Evolutionary conservation across 129 eudicot species (phyloP).

Genomic region (Arctium lappa): DNA sequence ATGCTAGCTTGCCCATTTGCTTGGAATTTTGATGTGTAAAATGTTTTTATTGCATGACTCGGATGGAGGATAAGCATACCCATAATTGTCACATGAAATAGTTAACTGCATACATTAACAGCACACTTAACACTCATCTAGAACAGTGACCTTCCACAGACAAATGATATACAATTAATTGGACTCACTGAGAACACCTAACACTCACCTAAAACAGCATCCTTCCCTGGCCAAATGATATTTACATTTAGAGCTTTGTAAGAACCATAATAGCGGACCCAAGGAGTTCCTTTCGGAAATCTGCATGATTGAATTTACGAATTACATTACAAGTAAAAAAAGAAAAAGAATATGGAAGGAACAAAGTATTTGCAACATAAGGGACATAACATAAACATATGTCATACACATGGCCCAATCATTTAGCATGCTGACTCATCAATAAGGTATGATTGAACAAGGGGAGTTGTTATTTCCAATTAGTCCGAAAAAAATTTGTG

Average conservation of each 20-base stretch:
- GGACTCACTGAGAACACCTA: background rate
- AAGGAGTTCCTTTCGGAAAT: conserved; percentile 80
- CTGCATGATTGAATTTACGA: conserved; percentile 35
- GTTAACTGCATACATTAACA: background rate
- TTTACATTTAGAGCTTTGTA: conserved; percentile 66
- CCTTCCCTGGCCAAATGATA: conserved; percentile 88
- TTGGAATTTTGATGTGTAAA: background rate
- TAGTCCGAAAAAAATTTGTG: background rate
- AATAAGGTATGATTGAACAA: background rate
- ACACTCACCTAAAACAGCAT: conserved; percentile 55
- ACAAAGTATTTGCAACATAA: background rate
- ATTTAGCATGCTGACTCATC: background rate
- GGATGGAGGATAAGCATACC: background rate
- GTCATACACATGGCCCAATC: background rate
- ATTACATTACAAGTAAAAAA: background rate
- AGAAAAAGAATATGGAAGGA: background rate
- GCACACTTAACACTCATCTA: background rate
- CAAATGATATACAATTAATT: no score
- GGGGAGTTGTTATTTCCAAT: background rate
- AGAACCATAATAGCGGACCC: conserved; percentile 68
- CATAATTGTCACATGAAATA: background rate
- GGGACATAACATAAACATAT: background rate
- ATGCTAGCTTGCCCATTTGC: background rate
- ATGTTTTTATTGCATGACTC: background rate
- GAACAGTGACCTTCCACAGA: no score